These are phyloP conservation scores for Ampelocalamus luodianensis DNA, from an alignment of 176 grass and related monocot genomes.

Conservation along the genomic window DNA sequence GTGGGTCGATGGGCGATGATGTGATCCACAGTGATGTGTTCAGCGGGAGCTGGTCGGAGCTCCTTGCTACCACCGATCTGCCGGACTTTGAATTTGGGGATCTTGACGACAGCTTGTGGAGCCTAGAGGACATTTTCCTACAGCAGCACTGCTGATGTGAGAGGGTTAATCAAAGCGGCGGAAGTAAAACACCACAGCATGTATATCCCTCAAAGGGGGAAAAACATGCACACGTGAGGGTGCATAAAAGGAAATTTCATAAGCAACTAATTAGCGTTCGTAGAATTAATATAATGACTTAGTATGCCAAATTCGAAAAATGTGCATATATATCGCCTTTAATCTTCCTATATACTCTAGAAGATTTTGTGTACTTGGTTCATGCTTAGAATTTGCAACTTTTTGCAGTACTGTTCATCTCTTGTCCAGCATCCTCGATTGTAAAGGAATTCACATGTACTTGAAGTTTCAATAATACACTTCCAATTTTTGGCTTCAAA, in stretches of 20 bases:
- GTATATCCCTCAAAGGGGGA: neutral
- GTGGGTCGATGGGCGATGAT: neutral
- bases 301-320: neutral
- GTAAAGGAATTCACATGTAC: neutral
- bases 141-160: constrained; percentile 31
- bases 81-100: constrained; percentile 59
- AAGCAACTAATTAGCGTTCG: neutral
- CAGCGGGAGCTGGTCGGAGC: constrained; percentile 55
- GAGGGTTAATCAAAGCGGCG: neutral
- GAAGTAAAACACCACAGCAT: neutral
- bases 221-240: neutral
- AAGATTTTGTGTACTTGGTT: neutral
- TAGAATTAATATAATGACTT: neutral
- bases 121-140: constrained; percentile 66
- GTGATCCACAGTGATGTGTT: constrained; percentile 39
- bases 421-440: neutral
- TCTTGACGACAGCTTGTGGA: constrained; percentile 64
- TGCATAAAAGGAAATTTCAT: neutral
- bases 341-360: neutral
- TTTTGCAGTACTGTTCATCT: neutral
- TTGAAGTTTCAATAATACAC: neutral
- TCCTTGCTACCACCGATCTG: constrained; percentile 49
- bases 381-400: neutral
- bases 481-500: neutral
- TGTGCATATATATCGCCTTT: constrained; percentile 6